Conservation (phyloP, 106 monocot genomes). For the Dendrobium officinale region DNA sequence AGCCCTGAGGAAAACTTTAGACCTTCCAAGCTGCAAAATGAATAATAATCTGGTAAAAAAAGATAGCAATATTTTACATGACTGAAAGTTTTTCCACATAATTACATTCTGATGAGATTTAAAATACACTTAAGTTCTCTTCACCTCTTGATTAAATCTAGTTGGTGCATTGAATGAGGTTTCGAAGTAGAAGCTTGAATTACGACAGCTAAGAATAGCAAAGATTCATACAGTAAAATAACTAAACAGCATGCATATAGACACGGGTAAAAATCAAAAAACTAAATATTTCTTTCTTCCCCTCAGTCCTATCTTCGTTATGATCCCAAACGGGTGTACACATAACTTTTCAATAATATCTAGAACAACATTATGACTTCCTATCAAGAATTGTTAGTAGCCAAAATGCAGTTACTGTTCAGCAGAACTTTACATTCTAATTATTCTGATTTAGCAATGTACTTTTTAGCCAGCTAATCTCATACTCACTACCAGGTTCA, state of each 20-base stretch:
- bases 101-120: background rate
- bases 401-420: background rate
- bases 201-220: background rate
- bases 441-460: background rate
- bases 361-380: background rate
- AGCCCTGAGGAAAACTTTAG: conserved; percentile 88
- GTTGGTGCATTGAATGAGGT: background rate
- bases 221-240: background rate
- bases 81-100: background rate
- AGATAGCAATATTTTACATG: background rate
- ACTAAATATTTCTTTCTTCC: background rate
- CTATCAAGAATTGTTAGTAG: background rate
- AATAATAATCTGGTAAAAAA: background rate
- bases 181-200: background rate
- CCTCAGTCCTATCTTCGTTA: background rate
- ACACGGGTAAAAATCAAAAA: background rate
- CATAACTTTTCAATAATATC: background rate
- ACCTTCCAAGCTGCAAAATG: conserved; percentile 67
- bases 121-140: background rate
- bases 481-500: background rate
- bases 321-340: background rate
- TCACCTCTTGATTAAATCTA: background rate
- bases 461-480: background rate
- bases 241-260: background rate
- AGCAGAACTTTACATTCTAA: background rate